Evolutionary conservation across 176 grass and related monocot species (phyloP).

Genomic region (Oryza brachyantha): DNA sequence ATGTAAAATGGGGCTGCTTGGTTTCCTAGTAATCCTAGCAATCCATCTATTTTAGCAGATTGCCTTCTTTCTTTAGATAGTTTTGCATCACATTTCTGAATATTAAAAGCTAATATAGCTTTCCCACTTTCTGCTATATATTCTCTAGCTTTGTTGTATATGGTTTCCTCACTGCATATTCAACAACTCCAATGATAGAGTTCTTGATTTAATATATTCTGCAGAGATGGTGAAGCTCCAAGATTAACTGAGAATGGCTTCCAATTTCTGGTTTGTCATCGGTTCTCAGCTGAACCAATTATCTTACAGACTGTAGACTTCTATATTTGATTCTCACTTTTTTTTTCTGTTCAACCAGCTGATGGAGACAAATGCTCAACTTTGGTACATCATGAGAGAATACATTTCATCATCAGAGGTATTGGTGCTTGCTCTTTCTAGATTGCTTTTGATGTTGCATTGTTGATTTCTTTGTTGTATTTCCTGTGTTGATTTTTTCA

Average conservation of each 20-base stretch:
- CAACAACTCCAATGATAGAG: neutral
- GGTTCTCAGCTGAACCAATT: conserved; percentile 29
- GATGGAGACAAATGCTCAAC: conserved; percentile 92
- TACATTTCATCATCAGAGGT: conserved; percentile 96
- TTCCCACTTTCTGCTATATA: conserved; percentile 4
- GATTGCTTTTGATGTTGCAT: conserved; percentile 6
- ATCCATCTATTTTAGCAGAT: neutral
- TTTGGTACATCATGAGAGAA: conserved; percentile 99
- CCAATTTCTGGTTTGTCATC: conserved; percentile 70
- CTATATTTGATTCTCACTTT: conserved; percentile 23
- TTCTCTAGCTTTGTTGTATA: neutral
- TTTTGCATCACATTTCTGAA: conserved; percentile 8
- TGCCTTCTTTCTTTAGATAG: neutral
- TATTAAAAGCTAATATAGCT: neutral
- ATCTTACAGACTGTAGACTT: conserved; percentile 21
- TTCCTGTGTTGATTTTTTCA: conserved; percentile 22
- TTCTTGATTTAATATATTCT: conserved; percentile 38
- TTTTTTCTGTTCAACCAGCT: conserved; percentile 56
- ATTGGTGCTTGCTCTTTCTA: conserved; percentile 26
- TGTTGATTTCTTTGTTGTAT: conserved; percentile 11
- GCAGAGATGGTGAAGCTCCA: conserved; percentile 78
- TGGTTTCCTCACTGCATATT: neutral
- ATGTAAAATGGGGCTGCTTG: neutral
- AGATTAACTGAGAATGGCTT: conserved; percentile 96
- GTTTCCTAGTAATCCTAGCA: neutral